Base-by-base conservation (phyloP, 805 yeast genomes). In the Nakazawaea ernobii region DNA sequence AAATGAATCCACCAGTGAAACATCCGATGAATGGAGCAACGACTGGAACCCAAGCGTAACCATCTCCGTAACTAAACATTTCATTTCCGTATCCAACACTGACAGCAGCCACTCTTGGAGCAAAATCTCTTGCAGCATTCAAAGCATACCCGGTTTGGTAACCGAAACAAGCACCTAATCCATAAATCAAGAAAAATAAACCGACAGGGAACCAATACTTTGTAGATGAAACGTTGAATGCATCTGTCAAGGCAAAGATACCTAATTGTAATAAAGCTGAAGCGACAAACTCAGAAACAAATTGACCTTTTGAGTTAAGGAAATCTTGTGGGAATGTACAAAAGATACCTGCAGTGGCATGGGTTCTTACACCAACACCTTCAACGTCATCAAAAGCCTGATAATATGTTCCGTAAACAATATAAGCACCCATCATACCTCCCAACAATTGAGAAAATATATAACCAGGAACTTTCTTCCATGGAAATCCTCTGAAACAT, bases 131-230 rank as follows among this genome's bases (percentile, higher is more conserved):
- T 30, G 80, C 80, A 48, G 70, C 61, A 60, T 77, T 77, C 55
- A 77, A 60, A 36, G 80, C 81, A 54, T 73, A 73, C 15, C 79
- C 80, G n/a, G 82, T 76, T 56, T 73, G 73, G 58, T 65, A 73
- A 41, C 79, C 77, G 52, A 71, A 64, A 9, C 75, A 59, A n/a
- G 74, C 65, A 56, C 78, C 80, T 40, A 76, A 55, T 41, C 69
- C 68, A 48, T 60, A 68, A 43, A 77, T 69, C 51, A 74, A 59
- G 41, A 77, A 53, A 50, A 72, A 72, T 32, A 77, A 58, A 56
- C 73, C 69, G 47, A 76, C 55, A 33, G 82, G 80, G 60, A 72
- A 74, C 52, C 72, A 54, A 46, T 67, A 67, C 8, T 74, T 66
- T 10, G 77, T 62, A 14, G 77, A 64, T 48, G 73, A 65, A 5